Evolutionary conservation across 148 eudicot genomes (phyloP).

Genomic region (Nyssa sinensis): DNA sequence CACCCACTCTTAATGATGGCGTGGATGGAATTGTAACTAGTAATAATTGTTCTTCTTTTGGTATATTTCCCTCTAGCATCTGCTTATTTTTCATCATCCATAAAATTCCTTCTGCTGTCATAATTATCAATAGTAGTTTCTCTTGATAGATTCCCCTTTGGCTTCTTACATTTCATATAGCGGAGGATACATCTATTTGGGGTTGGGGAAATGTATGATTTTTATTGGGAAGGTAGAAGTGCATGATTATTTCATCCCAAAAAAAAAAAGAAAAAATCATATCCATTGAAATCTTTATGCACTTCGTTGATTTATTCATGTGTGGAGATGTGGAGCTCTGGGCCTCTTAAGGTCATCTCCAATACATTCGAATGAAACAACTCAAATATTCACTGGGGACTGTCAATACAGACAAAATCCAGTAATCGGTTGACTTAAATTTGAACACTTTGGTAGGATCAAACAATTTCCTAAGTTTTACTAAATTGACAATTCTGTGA

Average conservation of each 20-base stretch:
- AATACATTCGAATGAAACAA: not conserved
- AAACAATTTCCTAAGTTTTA: not conserved
- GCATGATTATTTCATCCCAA: no score
- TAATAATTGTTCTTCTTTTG: not conserved
- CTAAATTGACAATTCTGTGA: not conserved
- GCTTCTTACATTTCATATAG: not conserved
- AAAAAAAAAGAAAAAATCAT: no score
- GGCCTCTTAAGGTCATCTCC: not conserved
- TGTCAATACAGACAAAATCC: no score
- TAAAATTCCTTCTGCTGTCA: no score
- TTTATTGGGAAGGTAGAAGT: no score
- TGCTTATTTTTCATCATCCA: not conserved
- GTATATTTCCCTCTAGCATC: not conserved
- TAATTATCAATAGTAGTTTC: no score
- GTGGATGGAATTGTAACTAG: not conserved
- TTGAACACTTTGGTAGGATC: not conserved
- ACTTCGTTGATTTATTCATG: not conserved
- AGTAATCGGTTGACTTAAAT: slow-evolving; percentile 21
- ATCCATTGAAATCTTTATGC: not conserved
- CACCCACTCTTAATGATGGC: not conserved
- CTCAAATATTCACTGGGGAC: no score
- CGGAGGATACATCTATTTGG: no score
- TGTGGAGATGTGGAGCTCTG: no score
- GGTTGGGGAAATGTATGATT: no score
- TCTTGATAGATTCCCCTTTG: not conserved